These are phyloP conservation scores for Metschnikowia chrysomelidarum DNA, from an alignment of 805 yeast genomes.

Conservation along the genomic window DNA sequence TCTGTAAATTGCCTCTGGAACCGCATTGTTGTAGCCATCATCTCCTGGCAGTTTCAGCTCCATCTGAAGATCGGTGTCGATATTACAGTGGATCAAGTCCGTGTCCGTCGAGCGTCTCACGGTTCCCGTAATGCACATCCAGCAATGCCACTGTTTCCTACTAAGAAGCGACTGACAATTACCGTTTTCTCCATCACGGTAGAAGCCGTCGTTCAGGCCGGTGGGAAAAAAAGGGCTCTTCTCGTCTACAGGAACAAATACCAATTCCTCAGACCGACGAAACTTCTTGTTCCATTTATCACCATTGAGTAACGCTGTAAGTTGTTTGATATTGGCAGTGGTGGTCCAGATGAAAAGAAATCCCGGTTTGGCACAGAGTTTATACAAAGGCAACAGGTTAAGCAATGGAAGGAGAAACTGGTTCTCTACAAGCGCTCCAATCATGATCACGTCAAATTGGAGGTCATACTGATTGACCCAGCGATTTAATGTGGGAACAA, in stretches of 20 bases:
- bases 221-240: constrained; percentile 63
- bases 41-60: constrained; percentile 36
- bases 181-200: constrained; percentile 14
- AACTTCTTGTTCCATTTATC: constrained; percentile 59
- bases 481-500: constrained; percentile 53
- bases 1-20: constrained; percentile 72
- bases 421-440: constrained; percentile 79
- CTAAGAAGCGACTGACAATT: constrained; percentile 44
- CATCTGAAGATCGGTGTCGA: constrained; percentile 83
- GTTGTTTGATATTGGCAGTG: constrained; percentile 63
- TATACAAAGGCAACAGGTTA: constrained; percentile 65
- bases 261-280: constrained; percentile 86
- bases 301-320: constrained; percentile 51
- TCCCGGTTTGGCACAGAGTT: constrained; percentile 80
- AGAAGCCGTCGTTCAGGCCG: constrained; percentile 37
- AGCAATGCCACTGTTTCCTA: constrained; percentile 91
- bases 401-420: constrained; percentile 65
- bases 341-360: constrained; percentile 87
- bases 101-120: constrained; percentile 82
- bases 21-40: constrained; percentile 23
- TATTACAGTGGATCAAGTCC: constrained; percentile 85
- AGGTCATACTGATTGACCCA: constrained; percentile 62
- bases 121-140: constrained; percentile 97
- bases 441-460: constrained; percentile 87
- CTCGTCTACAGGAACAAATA: constrained; percentile 70